Conservation (phyloP, 331 rosid genomes). For the Ulmus americana region DNA sequence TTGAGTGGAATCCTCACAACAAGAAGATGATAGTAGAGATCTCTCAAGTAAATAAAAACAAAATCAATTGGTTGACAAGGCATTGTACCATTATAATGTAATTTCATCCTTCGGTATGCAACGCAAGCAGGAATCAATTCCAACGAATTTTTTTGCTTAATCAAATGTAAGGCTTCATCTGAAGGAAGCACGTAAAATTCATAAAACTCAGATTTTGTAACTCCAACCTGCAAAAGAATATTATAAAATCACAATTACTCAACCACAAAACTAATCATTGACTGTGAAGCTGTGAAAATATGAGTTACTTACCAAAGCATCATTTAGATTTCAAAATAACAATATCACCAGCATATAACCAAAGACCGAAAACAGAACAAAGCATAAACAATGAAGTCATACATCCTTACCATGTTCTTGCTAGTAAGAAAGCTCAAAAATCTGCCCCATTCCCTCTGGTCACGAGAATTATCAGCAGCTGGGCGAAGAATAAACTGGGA, state of each 20-base stretch:
- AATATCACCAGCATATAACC: not conserved
- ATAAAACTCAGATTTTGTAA: conserved; percentile 14
- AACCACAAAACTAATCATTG: not conserved
- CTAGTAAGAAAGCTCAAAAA: conserved; percentile 27
- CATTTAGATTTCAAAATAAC: not conserved
- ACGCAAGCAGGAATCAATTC: conserved; percentile 17
- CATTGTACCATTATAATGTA: conserved; percentile 10
- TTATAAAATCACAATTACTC: not conserved
- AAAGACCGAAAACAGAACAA: not conserved
- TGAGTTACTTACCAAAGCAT: not conserved
- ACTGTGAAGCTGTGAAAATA: not conserved
- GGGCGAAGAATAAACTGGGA: conserved; percentile 34
- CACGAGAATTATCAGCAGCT: conserved; percentile 21
- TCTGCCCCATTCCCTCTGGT: conserved; percentile 34
- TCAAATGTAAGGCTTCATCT: conserved; percentile 14
- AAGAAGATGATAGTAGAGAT: not conserved
- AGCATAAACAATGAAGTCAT: not conserved
- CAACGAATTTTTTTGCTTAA: conserved; percentile 5
- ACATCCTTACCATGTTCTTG: conserved; percentile 6
- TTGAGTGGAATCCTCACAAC: not conserved
- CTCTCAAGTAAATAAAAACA: not conserved
- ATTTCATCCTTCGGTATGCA: conserved; percentile 31
- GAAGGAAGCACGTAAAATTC: conserved; percentile 45
- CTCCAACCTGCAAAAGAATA: conserved; percentile 35
- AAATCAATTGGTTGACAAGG: conserved; percentile 37